phyloP scores from a whole-genome alignment of 768 basidiomycete species.

The Suillus brevipes region DNA sequence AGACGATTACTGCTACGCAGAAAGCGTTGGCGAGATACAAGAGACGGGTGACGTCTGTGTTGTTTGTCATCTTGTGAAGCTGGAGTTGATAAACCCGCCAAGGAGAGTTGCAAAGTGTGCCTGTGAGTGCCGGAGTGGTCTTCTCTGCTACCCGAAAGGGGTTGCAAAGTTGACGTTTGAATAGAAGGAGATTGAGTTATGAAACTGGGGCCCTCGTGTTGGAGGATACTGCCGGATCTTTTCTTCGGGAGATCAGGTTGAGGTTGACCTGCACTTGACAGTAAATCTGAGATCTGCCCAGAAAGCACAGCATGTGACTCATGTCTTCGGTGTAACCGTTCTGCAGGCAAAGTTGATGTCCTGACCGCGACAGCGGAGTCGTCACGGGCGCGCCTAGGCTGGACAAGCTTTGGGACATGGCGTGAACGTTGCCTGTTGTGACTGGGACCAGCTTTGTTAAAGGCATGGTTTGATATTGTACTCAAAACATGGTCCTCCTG shows the following conservation, averaged over 20 bases:
- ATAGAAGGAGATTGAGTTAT: neutral
- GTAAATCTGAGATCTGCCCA: slow-evolving; percentile 1
- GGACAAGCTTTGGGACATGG: neutral
- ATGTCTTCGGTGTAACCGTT: neutral
- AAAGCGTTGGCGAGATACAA: neutral
- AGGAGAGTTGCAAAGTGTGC: neutral
- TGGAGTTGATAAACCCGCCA: neutral
- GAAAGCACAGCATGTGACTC: neutral
- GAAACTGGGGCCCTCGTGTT: neutral
- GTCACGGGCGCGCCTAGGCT: neutral
- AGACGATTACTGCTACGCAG: neutral
- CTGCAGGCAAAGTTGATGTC: neutral
- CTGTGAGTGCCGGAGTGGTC: neutral
- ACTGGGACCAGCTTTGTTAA: neutral
- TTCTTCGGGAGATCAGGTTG: neutral
- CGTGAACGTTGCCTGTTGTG: neutral
- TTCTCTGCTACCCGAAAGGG: neutral
- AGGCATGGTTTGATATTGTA: no score
- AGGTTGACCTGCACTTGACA: neutral
- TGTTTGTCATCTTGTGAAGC: neutral
- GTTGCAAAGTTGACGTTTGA: neutral
- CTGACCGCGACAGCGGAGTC: neutral
- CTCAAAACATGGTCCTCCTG: neutral
- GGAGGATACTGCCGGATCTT: neutral
- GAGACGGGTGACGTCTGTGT: neutral